These are phyloP conservation scores for Entelexis paramagnoliae DNA, from an alignment of 1,139 yeast genomes.

Conservation along the genomic window DNA sequence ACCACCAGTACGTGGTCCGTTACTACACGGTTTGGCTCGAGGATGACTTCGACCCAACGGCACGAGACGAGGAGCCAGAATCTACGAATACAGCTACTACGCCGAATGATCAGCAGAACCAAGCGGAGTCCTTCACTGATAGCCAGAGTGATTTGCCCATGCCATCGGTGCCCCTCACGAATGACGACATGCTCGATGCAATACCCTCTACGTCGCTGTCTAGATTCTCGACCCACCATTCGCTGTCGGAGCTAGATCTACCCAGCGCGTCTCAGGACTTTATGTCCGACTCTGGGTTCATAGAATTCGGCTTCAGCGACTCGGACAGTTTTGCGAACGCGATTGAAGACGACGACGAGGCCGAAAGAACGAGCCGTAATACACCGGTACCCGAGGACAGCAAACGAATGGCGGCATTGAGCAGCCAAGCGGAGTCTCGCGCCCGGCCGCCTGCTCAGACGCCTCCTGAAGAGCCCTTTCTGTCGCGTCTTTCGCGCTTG, in stretches of 20 bases:
- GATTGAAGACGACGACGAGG: background rate
- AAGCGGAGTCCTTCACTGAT: background rate
- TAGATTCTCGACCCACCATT: constrained; percentile 16
- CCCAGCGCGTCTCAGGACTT: constrained; percentile 22
- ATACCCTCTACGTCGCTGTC: constrained; percentile 14
- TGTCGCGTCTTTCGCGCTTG: constrained; percentile 1
- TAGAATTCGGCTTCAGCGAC: constrained; percentile 23
- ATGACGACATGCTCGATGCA: constrained; percentile 6
- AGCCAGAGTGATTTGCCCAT: background rate
- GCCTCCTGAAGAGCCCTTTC: background rate
- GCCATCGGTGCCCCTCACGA: background rate
- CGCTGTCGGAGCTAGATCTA: constrained; percentile 22
- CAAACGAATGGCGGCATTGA: background rate
- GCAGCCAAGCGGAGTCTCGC: background rate
- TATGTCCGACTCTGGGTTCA: constrained; percentile 22
- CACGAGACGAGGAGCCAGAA: background rate
- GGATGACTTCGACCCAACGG: constrained; percentile 36
- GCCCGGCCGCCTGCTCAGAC: background rate
- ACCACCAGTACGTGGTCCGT: constrained; percentile 90
- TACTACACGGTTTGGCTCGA: constrained; percentile 98
- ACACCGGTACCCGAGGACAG: background rate
- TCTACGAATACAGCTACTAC: background rate
- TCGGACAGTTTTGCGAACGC: constrained; percentile 8
- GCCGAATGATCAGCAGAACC: background rate
- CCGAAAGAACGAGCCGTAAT: background rate